Evolutionary conservation across 1,284 basidiomycete genomes (phyloP), one percentile per base, ranked within the genome.

Genomic region (Gastroboletus turbinatus): DNA sequence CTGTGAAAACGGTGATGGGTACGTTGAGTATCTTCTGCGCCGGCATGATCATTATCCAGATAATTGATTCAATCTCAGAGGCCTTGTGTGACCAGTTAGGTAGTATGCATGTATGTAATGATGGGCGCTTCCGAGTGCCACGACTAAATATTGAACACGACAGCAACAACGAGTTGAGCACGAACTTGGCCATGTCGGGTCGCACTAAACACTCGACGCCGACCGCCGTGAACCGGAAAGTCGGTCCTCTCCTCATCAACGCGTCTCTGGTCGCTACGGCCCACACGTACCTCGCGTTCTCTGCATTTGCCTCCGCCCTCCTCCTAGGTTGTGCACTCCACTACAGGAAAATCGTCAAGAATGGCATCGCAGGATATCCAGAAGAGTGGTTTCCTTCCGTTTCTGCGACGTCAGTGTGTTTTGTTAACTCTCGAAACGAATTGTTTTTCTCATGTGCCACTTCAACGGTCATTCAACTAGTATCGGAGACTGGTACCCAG

Each of bases 361-460:
- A 97, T 68, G 83, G 82, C 16, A 83, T 96, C 35, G 87, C 90
- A 50, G 87, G 84, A 21, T 96, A 90, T 69, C 94, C 94, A 0
- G 75, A 94, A 39, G 94, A 96, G 70, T 96, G 90, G 90, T 94
- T 92, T 67, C 94, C 94, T 7, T 94, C 91, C 4, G 94, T 97
- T 4, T 96, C 93, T 29, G 92, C 94, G 10, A 93, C 93, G 89
- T 92, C 69, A 67, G 88, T 79, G n/a, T 2, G 10, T 30, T 19
- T 32, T 17, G 19, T 48, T 30, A 7, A 3, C 21, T 47, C 30
- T 38, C 2, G 29, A 13, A 7, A 4, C 8, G 2, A 17, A 36
- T 23, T 30, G 4, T 47, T 16, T 50, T 11, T 29, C 46, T 60
- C 30, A 59, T 49, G 17, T 14, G 17, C 36, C 38, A 10, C 27